These are phyloP conservation scores for Aspergillus awamori DNA, from an alignment of 2,329 filamentous ascomycete genomes.

Conservation along the genomic window DNA sequence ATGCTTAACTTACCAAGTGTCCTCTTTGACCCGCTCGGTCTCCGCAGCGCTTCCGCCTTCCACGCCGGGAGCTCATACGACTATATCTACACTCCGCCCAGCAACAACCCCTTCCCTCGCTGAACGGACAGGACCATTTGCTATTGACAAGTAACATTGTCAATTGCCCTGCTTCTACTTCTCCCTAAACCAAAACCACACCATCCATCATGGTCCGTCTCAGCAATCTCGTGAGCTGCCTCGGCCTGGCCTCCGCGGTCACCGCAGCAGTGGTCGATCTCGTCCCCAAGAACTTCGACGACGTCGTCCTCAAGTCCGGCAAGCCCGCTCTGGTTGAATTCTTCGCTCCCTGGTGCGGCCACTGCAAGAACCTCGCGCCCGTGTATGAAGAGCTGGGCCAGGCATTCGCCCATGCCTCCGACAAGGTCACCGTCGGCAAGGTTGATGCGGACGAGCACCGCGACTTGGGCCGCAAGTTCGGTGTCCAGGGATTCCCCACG, in stretches of 20 bases:
- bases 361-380: constrained; percentile 97
- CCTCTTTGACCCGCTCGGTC: constrained; percentile 31
- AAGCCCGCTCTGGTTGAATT: constrained; percentile 97
- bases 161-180: not conserved
- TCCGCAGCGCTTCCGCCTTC: constrained; percentile 12
- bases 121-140: constrained; percentile 10
- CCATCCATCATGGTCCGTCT: constrained; percentile 48
- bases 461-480: constrained; percentile 79
- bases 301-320: constrained; percentile 82
- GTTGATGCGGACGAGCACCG: constrained; percentile 93
- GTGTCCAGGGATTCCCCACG: constrained; percentile 92
- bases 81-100: constrained; percentile 8
- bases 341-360: constrained; percentile 97
- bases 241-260: constrained; percentile 64
- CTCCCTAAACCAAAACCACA: not conserved
- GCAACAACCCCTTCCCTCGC: not conserved
- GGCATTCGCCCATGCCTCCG: constrained; percentile 71
- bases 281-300: constrained; percentile 87
- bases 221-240: constrained; percentile 49
- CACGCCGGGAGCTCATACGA: constrained; percentile 9
- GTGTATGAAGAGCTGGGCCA: constrained; percentile 88
- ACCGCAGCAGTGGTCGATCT: constrained; percentile 91
- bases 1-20: constrained; percentile 33
- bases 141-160: not conserved
- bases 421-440: constrained; percentile 86